phyloP scores from a whole-genome alignment of 192 early-diverging fungal species.

The Backusella australiensis region DNA sequence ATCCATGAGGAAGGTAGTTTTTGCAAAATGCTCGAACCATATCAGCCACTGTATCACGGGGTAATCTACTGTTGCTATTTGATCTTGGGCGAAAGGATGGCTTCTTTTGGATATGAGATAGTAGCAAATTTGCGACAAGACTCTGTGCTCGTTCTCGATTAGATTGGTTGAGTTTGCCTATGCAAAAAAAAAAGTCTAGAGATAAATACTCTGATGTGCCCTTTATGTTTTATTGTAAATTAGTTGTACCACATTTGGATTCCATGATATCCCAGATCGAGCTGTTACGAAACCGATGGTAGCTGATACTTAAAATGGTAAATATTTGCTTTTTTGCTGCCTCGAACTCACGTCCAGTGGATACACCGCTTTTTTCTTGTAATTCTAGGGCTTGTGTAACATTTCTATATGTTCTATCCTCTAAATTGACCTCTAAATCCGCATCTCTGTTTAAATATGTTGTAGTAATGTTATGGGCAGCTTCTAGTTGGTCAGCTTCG shows the following conservation, averaged over 20 bases:
- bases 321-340: constrained; percentile 13
- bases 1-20: background rate
- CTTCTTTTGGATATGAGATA: constrained; percentile 6
- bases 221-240: background rate
- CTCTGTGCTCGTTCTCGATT: constrained; percentile 4
- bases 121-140: background rate
- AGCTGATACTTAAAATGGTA: constrained; percentile 2
- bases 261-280: constrained; percentile 14
- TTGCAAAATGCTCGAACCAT: background rate
- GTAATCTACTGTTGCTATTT: background rate
- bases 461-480: background rate
- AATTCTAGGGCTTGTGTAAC: constrained; percentile 1
- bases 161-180: background rate
- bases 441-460: constrained; percentile 12
- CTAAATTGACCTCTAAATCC: constrained; percentile 8
- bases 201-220: background rate
- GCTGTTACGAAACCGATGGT: constrained; percentile 9
- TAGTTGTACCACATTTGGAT: constrained; percentile 11
- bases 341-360: constrained; percentile 9
- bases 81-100: background rate
- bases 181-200: background rate
- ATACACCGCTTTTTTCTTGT: constrained; percentile 3
- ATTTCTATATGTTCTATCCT: constrained; percentile 9
- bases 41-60: background rate
- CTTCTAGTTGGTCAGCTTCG: constrained; percentile 1